Evolutionary conservation across 2,329 filamentous ascomycete species (phyloP).

Genomic region (Exophiala mesophila): DNA sequence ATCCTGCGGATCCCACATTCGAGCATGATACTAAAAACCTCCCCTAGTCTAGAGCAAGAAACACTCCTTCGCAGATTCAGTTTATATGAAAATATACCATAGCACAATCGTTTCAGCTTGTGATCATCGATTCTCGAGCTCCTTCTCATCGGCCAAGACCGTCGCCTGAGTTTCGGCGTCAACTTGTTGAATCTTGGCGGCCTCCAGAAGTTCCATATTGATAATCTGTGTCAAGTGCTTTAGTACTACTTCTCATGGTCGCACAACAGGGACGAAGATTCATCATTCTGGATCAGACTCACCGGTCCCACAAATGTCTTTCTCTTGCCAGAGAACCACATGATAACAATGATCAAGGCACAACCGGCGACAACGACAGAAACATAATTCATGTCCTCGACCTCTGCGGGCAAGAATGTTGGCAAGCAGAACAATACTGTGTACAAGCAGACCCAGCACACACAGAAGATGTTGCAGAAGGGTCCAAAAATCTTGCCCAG

Average conservation of each 20-base stretch:
- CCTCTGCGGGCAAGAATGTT: conserved; percentile 35
- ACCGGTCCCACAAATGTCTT: conserved; percentile 10
- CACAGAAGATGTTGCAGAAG: conserved; percentile 33
- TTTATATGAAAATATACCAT: conserved; percentile 1
- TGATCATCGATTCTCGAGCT: conserved; percentile 4
- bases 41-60: neutral
- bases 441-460: conserved; percentile 29
- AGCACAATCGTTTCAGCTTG: neutral
- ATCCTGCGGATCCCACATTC: too few relatives aligned
- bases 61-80: neutral
- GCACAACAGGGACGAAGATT: too few relatives aligned
- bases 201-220: conserved; percentile 10
- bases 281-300: too few relatives aligned
- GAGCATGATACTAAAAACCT: neutral
- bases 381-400: conserved; percentile 46
- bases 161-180: conserved; percentile 9
- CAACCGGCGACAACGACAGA: conserved; percentile 39
- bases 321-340: conserved; percentile 13
- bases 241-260: conserved; percentile 6
- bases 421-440: conserved; percentile 31
- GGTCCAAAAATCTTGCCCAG: conserved; percentile 28
- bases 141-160: conserved; percentile 3
- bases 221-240: conserved; percentile 4
- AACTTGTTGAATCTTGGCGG: conserved; percentile 5
- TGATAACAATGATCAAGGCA: conserved; percentile 9